Base-by-base conservation (phyloP, 1,139 yeast species). In the Protomyces inouyei region DNA sequence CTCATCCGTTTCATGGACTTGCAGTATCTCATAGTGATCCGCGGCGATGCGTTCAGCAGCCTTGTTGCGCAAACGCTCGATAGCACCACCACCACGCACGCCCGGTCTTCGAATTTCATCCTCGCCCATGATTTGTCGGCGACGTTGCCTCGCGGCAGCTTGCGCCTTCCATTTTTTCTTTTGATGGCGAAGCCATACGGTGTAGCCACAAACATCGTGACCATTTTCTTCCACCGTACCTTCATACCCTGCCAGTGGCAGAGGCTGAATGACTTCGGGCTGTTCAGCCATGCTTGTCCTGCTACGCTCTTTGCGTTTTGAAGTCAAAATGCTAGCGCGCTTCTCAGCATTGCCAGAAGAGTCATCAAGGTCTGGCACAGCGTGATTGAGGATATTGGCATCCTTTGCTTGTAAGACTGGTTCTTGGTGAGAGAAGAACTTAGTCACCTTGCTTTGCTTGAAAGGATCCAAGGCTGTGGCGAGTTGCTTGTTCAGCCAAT, bases 151-250 rank as follows among this genome's bases (percentile, higher is more conserved):
- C 65, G 87, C 87, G 66, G 82, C 83, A 36, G 83, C 82, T 73
- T 91, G 96, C 6, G 83, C 77, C 64, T 78, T 83, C 99, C 99
- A 95, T 72, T 88, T 88, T 14, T 85, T 82, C 73, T 92, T 91
- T 75, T 89, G 95, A 71, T 88, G 87, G 48, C 78, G 76, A 68
- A 95, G 80, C 82, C 92, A 95, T 0, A 83, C 89, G 4, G 76
- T 81, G 74, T 95, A 93, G 72, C 91, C 95, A 8, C 80, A 86
- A 66, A 71, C 68, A 78, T 74, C 71, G 80, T 81, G 67, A 77
- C 76, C 1, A 81, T 76, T 0, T 16, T 16, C 52, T n/a, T 18
- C 32, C 23, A 52, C 38, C 25, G 40, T 38, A 8, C 56, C 61
- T 32, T 57, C 52, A 21, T 28, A 35, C 12, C 14, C 51, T 12